Evolutionary conservation across 2,329 filamentous ascomycete species (phyloP), one percentile per base, ranked within the genome.

Genomic region (Colletotrichum tabaci): DNA sequence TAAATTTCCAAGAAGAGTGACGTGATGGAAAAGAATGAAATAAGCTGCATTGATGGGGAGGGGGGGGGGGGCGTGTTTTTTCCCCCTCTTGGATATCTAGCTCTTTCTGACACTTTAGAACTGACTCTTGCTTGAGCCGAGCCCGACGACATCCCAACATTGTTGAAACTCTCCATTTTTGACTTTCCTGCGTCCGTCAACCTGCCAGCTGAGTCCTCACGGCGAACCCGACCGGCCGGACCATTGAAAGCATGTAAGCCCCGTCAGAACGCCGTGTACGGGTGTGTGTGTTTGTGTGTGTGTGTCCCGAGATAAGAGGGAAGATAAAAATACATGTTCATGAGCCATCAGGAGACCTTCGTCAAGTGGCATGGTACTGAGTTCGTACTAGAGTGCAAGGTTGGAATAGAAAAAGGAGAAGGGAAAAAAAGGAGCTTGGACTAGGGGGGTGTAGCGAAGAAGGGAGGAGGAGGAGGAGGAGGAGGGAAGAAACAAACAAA

Each of bases 241-340:
- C 58, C 58, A 23, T 50, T 18, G 58, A 18, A 40, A 61, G 58
- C 58, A 49, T 49, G 58, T 23, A 44, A 61, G 58, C 58, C 44
- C 44, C 47, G 58, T 47, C 46, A 26, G 26, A 61, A 47, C n/a
- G 58, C 18, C 21, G 23, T 7, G 23, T 35, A 30, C 10, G 15
- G 13, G 52, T 38, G 10, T 21, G 30, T 38, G 18, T 21, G 30
- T 38, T 30, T 38, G 9, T 53, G 50, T 38, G 30, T 55, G 16
- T n/a, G 2, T 55, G 6, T 15, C 21, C 23, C 23, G 10, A 18
- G 26, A 6, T 9, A 30, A 9, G 15, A 5, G 23, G 15, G 10
- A 7, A 55, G 52, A 38, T 5, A 12, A 7, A 16, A 26, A 38
- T 8, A 38, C 26, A 10, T 10, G 53, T 7, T 40, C 53, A 40